Conservation (phyloP, 306 rosid genomes). For the Fragaria nilgerrensis region DNA sequence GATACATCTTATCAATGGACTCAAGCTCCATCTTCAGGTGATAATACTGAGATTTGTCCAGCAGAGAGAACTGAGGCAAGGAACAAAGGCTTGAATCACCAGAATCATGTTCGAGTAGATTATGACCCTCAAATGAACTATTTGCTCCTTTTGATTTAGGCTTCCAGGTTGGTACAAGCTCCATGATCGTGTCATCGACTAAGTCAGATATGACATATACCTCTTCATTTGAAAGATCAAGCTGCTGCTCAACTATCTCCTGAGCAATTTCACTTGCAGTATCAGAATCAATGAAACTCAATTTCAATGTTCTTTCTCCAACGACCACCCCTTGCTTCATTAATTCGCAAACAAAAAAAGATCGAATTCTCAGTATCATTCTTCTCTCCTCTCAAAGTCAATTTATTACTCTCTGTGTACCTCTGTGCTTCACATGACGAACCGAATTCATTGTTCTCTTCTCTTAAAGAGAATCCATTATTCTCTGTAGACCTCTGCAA, state of each 20-base stretch:
- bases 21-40: slow-evolving; percentile 66
- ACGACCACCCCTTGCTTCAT: no score
- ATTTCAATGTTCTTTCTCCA: no score
- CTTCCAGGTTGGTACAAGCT: slow-evolving; percentile 60
- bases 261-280: slow-evolving; percentile 65
- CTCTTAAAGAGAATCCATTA: no score
- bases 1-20: slow-evolving; percentile 54
- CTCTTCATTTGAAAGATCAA: slow-evolving; percentile 57
- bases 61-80: slow-evolving; percentile 25
- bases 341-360: no score
- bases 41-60: slow-evolving; percentile 27
- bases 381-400: no score
- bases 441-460: no score
- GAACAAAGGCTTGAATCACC: slow-evolving; percentile 29
- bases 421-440: no score
- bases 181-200: slow-evolving; percentile 44
- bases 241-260: slow-evolving; percentile 82
- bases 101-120: no score
- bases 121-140: slow-evolving; percentile 15
- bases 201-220: slow-evolving; percentile 63
- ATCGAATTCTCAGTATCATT: no score
- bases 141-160: slow-evolving; percentile 32
- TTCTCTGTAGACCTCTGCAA: no score
- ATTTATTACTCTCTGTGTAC: no score
- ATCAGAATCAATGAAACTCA: slow-evolving; percentile 36